These are phyloP conservation scores for Pisolithus marmoratus DNA, from an alignment of 768 basidiomycete species.

Conservation along the genomic window DNA sequence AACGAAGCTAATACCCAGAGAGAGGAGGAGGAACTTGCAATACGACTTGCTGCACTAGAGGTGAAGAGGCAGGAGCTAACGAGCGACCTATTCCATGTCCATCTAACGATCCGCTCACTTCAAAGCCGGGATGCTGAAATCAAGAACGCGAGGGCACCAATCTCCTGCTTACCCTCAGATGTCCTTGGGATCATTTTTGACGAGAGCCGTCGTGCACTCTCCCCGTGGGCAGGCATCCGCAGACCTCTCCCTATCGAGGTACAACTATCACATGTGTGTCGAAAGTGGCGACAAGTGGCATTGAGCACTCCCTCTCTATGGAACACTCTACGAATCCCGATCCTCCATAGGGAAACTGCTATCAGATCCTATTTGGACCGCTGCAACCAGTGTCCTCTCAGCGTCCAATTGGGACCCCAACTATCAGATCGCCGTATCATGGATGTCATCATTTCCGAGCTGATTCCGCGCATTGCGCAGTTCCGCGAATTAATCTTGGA, in stretches of 20 bases:
- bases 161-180: slow-evolving; percentile 26
- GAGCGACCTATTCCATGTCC: slow-evolving; percentile 20
- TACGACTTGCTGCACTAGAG: slow-evolving; percentile 17
- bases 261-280: slow-evolving; percentile 31
- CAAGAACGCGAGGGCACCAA: slow-evolving; percentile 24
- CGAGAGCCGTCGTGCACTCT: slow-evolving; percentile 24
- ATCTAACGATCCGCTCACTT: slow-evolving; percentile 22
- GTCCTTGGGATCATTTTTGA: slow-evolving; percentile 31
- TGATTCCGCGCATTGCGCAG: slow-evolving; percentile 26
- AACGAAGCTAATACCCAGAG: slow-evolving; percentile 18
- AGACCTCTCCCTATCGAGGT: slow-evolving; percentile 29
- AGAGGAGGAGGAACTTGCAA: slow-evolving; percentile 20
- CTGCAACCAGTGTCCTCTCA: slow-evolving; percentile 27
- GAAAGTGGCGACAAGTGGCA: slow-evolving; percentile 31
- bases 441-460: slow-evolving; percentile 21
- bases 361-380: slow-evolving; percentile 26
- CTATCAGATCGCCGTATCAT: slow-evolving; percentile 17
- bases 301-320: slow-evolving; percentile 31
- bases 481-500: slow-evolving; percentile 28
- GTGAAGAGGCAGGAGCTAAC: slow-evolving; percentile 15
- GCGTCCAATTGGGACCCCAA: slow-evolving; percentile 27
- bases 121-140: slow-evolving; percentile 29
- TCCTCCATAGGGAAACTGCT: slow-evolving; percentile 23
- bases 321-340: slow-evolving; percentile 29
- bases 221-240: slow-evolving; percentile 20